phyloP scores from a whole-genome alignment of 2,329 filamentous ascomycete genomes.

The Calycina herbarum region DNA sequence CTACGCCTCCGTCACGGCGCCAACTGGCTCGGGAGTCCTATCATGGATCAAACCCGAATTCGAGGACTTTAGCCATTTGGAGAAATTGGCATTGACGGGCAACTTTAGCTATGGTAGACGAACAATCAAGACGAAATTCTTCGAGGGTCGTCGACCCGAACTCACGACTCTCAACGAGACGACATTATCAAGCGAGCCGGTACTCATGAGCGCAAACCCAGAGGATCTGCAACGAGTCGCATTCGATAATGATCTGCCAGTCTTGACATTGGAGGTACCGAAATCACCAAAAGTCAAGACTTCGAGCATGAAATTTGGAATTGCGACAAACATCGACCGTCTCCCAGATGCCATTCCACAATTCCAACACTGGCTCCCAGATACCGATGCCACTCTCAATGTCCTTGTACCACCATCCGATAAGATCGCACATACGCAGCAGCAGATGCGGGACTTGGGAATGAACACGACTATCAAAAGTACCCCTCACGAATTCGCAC shows the following conservation, averaged over 20 bases:
- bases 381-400: conserved; percentile 22
- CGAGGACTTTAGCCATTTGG: conserved; percentile 23
- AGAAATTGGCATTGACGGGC: conserved; percentile 17
- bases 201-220: conserved; percentile 12
- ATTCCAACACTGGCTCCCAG: conserved; percentile 31
- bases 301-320: conserved; percentile 30
- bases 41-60: background rate
- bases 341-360: conserved; percentile 27
- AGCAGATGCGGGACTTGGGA: conserved; percentile 13
- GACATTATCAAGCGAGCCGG: conserved; percentile 16
- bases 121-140: conserved; percentile 20
- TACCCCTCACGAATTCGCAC: conserved; percentile 18
- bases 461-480: conserved; percentile 27
- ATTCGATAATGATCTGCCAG: conserved; percentile 9
- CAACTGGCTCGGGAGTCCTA: background rate
- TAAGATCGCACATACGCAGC: conserved; percentile 19
- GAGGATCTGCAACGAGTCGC: conserved; percentile 14
- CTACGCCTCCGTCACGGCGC: background rate
- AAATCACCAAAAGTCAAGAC: conserved; percentile 23
- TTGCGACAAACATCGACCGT: conserved; percentile 27
- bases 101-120: conserved; percentile 25
- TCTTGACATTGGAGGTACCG: conserved; percentile 25
- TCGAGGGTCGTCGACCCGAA: conserved; percentile 14
- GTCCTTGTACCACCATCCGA: conserved; percentile 24
- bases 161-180: conserved; percentile 23